These are phyloP conservation scores for Flaveria ramosissima DNA, from an alignment of 129 eudicot genomes.

Conservation along the genomic window DNA sequence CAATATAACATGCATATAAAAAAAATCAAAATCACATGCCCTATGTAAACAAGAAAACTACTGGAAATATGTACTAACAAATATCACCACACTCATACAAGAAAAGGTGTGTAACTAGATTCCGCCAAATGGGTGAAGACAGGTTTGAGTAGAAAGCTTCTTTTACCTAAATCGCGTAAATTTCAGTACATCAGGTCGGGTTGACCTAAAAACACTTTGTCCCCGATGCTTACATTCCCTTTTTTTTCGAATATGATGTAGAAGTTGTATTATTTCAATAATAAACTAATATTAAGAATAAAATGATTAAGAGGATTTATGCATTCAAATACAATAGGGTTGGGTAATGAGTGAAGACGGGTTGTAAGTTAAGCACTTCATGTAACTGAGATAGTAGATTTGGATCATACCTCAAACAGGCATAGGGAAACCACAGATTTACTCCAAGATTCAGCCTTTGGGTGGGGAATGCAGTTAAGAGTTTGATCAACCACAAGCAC, in stretches of 20 bases:
- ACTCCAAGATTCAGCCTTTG: conserved; percentile 61
- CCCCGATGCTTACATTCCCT: too few relatives aligned
- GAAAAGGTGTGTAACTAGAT: neutral
- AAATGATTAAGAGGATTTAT: neutral
- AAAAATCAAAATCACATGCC: neutral
- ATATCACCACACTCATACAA: conserved; percentile 7
- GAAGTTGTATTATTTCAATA: neutral
- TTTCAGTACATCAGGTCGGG: neutral
- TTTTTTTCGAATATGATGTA: neutral
- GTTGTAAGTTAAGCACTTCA: neutral
- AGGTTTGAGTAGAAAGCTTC: neutral
- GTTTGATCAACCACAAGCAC: conserved; percentile 60
- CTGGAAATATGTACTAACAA: neutral
- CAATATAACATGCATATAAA: neutral
- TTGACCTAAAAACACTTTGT: neutral
- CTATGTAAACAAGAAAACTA: neutral
- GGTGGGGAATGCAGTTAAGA: conserved; percentile 45
- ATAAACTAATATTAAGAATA: neutral
- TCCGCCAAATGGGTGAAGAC: neutral
- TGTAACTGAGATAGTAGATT: conserved; percentile 8
- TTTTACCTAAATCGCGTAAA: neutral
- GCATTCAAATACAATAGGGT: neutral
- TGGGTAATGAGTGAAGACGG: too few relatives aligned
- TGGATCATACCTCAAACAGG: conserved; percentile 56
- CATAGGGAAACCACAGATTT: conserved; percentile 61